Evolutionary conservation across 169 alveolate genomes (phyloP), one percentile per base, ranked within the genome.

Genomic region (Babesia ovis): DNA sequence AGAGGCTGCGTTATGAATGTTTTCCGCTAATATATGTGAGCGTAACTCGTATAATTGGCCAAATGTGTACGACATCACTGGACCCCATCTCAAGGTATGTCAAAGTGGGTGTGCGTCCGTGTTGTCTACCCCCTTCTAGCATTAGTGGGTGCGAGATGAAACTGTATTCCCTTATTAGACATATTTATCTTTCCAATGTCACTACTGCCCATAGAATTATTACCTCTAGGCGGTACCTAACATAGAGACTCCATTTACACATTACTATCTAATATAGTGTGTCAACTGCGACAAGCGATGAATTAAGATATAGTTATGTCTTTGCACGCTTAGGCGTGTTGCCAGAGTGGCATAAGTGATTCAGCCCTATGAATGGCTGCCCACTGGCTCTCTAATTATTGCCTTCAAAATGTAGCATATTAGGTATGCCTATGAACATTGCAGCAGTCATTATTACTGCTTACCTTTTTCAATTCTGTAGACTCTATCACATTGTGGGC

Each of bases 401-500:
- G 3, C 18, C 66, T 23, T 77, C 67, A 22, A 53, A 22, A 32
- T 71, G 88, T 2, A 77, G 69, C 89, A 75, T 84, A 68, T 77
- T 67, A 14, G 87, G 87, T 27, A 76, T 77, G 23, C 86, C 86
- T 77, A 43, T 39, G 46, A 39, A 39, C 14, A 39, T 9, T 9
- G 8, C 46, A 39, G 46, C 8, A 39, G 8, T 39, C 8, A 39
- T 8, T 14, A 14, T 9, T 39, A 39, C 14, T 39, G n/a, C 77
- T 14, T 66, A 89, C 93, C 93, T 45, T 89, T 88, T 46, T 66
- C 83, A 37, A 89, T 85, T n/a, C 57, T 80, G 73, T 82, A 89
- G 41, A 83, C 73, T 23, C 67, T 50, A 37, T 48, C 80, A 58
- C 93, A 89, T 51, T 75, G 39, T 14, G 93, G 93, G 45, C 93